Evolutionary conservation across 768 basidiomycete genomes (phyloP).

Genomic region (Cystobasidium tubakii): DNA sequence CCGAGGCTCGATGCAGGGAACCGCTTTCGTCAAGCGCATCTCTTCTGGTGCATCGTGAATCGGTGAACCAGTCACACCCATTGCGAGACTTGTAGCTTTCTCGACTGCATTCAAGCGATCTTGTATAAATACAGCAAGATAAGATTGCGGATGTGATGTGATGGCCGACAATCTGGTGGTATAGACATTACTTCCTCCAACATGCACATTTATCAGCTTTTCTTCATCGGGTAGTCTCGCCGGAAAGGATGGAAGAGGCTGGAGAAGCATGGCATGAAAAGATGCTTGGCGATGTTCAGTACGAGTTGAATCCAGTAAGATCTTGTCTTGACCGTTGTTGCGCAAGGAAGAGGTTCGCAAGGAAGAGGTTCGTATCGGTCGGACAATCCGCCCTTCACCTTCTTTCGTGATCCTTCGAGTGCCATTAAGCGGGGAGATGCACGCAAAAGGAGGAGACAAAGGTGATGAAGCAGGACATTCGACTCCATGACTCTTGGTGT

Average conservation of each 20-base stretch:
- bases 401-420: neutral
- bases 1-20: neutral
- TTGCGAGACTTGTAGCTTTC: neutral
- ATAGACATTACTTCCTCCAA: neutral
- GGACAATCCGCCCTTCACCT: neutral
- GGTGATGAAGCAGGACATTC: neutral
- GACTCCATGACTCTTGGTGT: neutral
- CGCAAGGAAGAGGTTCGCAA: neutral
- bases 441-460: neutral
- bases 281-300: neutral
- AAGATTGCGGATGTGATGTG: neutral
- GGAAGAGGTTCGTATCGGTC: neutral
- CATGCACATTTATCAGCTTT: slow-evolving; percentile 4
- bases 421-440: neutral
- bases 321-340: neutral
- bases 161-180: neutral
- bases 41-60: neutral
- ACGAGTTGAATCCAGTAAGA: neutral
- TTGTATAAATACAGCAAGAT: neutral
- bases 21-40: neutral
- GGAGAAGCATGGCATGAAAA: slow-evolving; percentile 1
- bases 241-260: neutral
- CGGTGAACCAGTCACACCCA: too few species aligned
- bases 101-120: neutral
- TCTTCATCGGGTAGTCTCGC: neutral